These are phyloP conservation scores for Colletotrichum endophyticum DNA, from an alignment of 2,329 filamentous ascomycete species.

Conservation along the genomic window DNA sequence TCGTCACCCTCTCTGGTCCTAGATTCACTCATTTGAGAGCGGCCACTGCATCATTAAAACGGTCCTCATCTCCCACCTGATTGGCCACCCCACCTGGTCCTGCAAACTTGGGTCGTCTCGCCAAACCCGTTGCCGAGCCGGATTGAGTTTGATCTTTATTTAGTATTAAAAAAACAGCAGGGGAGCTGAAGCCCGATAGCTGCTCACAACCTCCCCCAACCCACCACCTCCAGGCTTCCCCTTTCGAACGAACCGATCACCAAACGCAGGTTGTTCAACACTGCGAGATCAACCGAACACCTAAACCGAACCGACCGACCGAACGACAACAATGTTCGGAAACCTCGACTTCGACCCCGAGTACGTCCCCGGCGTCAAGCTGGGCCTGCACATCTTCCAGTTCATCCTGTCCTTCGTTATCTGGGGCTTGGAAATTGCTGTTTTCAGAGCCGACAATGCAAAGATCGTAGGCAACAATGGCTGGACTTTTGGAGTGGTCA, in stretches of 20 bases:
- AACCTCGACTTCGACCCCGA: conserved; percentile 59
- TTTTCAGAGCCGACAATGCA: conserved; percentile 56
- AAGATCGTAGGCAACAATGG: conserved; percentile 62
- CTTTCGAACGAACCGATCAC: neutral
- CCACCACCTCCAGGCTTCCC: neutral
- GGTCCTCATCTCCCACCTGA: neutral
- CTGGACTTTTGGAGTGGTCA: conserved; percentile 69
- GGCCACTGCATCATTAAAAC: neutral
- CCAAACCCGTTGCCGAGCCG: conserved; percentile 19
- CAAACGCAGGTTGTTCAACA: neutral
- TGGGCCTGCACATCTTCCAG: conserved; percentile 62
- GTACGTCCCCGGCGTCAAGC: conserved; percentile 59
- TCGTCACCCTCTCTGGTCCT: neutral
- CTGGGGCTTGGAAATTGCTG: conserved; percentile 64
- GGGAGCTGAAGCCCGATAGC: conserved; percentile 15
- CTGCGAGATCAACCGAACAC: neutral
- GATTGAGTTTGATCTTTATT: conserved; percentile 19
- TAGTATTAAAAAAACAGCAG: conserved; percentile 11
- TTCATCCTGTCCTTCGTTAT: conserved; percentile 58
- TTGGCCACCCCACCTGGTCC: conserved; percentile 4
- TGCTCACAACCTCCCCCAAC: neutral
- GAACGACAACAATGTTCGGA: conserved; percentile 42
- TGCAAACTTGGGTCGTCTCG: conserved; percentile 15
- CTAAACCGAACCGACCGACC: neutral
- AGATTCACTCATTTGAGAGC: neutral